These are phyloP conservation scores for Lodderomyces metapsilosis DNA, from an alignment of 1,139 yeast species.

Conservation along the genomic window DNA sequence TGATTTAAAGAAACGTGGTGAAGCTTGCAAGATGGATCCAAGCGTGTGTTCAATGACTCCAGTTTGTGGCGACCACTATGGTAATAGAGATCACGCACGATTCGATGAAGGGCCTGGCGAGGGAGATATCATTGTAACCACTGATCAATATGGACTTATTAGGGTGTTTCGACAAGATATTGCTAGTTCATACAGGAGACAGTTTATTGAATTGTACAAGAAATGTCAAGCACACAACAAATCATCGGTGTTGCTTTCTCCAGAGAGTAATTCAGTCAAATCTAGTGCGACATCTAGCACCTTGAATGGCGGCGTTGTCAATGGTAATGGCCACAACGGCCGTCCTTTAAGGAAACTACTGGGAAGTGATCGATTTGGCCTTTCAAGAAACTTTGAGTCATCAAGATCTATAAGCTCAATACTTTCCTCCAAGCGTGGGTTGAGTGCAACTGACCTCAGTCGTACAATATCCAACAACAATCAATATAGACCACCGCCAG, in stretches of 20 bases:
- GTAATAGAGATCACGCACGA: not conserved
- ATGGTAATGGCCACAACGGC: not conserved
- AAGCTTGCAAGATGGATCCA: slow-evolving; percentile 13
- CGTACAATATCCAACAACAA: not conserved
- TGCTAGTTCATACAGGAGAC: slow-evolving; percentile 43
- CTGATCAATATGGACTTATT: slow-evolving; percentile 72
- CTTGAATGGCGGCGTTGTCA: too few relatives aligned
- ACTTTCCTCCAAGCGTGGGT: not conserved
- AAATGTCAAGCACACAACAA: slow-evolving; percentile 9
- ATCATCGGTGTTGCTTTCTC: slow-evolving; percentile 2
- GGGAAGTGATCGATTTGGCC: slow-evolving; percentile 4
- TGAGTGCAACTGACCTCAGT: not conserved
- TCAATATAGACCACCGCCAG: slow-evolving; percentile 4
- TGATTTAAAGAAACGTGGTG: slow-evolving; percentile 48
- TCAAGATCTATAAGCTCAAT: slow-evolving; percentile 6
- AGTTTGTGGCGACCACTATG: slow-evolving; percentile 10
- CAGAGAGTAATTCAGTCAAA: not conserved
- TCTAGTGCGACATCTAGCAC: too few relatives aligned
- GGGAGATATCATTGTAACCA: slow-evolving; percentile 65
- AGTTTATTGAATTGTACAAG: slow-evolving; percentile 17
- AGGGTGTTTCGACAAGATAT: slow-evolving; percentile 80
- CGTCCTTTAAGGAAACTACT: slow-evolving; percentile 7
- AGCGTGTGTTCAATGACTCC: slow-evolving; percentile 9
- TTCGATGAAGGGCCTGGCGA: not conserved
- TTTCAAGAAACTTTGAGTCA: slow-evolving; percentile 8